Evolutionary conservation across 2,329 filamentous ascomycete genomes (phyloP).

Genomic region (Talaromyces verruculosus): DNA sequence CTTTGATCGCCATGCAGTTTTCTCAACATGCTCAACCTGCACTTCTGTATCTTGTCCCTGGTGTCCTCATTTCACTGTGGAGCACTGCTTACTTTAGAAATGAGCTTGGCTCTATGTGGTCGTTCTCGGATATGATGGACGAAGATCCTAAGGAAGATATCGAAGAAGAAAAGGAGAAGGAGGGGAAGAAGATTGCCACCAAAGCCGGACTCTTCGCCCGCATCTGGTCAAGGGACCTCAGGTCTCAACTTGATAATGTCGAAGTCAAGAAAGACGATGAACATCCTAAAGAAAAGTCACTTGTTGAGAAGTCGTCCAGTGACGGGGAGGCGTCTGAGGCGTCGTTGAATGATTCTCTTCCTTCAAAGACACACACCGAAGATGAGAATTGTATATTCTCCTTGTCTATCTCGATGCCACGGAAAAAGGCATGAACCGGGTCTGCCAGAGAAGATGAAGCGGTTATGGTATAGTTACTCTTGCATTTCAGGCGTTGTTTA

Average conservation of each 20-base stretch:
- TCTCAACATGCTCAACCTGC: conserved; percentile 85
- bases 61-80: conserved; percentile 74
- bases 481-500: conserved; percentile 1
- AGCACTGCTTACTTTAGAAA: conserved; percentile 68
- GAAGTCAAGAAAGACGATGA: conserved; percentile 17
- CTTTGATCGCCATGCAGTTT: conserved; percentile 72
- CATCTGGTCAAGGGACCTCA: conserved; percentile 30
- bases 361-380: not conserved
- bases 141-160: conserved; percentile 29
- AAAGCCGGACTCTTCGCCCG: conserved; percentile 32
- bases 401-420: conserved; percentile 19
- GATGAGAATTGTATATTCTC: conserved; percentile 16
- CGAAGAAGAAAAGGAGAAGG: conserved; percentile 34
- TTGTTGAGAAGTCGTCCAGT: not conserved
- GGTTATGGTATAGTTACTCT: not conserved
- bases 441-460: too few species aligned
- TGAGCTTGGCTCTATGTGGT: conserved; percentile 74
- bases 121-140: conserved; percentile 67
- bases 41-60: conserved; percentile 86
- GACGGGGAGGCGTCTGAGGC: conserved; percentile 35
- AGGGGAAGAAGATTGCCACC: conserved; percentile 48
- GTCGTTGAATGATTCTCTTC: conserved; percentile 22
- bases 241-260: conserved; percentile 17
- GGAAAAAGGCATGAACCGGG: not conserved
- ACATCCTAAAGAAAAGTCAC: conserved; percentile 16